These are phyloP conservation scores for Musa balbisiana DNA, from an alignment of 202 grass and related monocot species.

Conservation along the genomic window DNA sequence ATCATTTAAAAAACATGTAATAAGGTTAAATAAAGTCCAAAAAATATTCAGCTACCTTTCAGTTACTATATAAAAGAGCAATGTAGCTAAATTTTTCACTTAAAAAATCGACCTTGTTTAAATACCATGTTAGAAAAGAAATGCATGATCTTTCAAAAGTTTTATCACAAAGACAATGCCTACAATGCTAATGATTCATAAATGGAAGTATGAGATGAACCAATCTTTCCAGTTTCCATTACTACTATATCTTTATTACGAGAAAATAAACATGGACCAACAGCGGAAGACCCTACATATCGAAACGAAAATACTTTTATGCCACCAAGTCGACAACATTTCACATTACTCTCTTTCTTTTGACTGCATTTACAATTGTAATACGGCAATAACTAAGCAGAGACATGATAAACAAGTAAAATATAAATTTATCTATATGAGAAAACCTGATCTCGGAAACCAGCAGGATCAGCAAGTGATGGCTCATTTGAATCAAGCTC, in stretches of 20 bases:
- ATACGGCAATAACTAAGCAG: background rate
- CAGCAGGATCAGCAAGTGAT: conserved; percentile 45
- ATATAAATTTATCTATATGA: background rate
- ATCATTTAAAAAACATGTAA: too few relatives aligned
- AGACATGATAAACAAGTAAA: background rate
- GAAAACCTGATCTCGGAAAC: conserved; percentile 85
- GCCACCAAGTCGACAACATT: background rate
- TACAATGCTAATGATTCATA: too few relatives aligned
- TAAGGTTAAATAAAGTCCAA: background rate
- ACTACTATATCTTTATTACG: background rate
- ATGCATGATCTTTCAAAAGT: too few relatives aligned
- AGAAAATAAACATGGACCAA: background rate
- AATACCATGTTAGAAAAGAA: too few relatives aligned
- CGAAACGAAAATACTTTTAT: too few relatives aligned
- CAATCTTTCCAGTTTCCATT: background rate
- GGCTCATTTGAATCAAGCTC: conserved; percentile 50
- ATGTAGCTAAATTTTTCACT: background rate
- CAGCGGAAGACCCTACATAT: background rate
- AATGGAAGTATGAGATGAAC: background rate
- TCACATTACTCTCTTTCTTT: background rate
- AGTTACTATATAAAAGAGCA: background rate
- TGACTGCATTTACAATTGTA: background rate
- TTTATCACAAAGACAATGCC: too few relatives aligned
- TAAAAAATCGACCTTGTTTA: too few relatives aligned
- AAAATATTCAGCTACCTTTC: background rate